Evolutionary conservation across 2,329 filamentous ascomycete species (phyloP).

Genomic region (Lachnum nothofagi): DNA sequence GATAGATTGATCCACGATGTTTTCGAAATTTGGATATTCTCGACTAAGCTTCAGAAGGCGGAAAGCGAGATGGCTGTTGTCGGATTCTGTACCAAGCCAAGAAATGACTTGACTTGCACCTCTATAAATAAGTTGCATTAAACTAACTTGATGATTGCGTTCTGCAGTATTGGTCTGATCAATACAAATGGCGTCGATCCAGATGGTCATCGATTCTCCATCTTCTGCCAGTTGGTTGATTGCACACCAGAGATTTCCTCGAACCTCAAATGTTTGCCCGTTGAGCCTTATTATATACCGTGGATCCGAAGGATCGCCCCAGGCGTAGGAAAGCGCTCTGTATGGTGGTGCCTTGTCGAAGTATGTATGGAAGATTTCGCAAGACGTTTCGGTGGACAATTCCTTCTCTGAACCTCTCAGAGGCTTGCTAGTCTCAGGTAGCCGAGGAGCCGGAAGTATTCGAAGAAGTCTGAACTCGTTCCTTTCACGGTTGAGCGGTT

Average conservation of each 20-base stretch:
- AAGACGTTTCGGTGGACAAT: not conserved
- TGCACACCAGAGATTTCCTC: too few relatives aligned
- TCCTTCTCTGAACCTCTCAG: not conserved
- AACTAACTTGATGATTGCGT: not conserved
- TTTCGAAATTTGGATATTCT: not conserved
- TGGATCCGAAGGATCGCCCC: too few relatives aligned
- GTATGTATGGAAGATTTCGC: too few relatives aligned
- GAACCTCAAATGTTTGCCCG: too few relatives aligned
- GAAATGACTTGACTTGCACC: not conserved
- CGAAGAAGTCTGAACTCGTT: not conserved
- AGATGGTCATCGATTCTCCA: not conserved
- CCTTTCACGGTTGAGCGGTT: not conserved
- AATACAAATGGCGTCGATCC: not conserved
- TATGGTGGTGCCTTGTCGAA: too few relatives aligned
- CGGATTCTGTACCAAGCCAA: not conserved
- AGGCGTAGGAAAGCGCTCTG: too few relatives aligned
- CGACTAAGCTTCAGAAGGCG: not conserved
- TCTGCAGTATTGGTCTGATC: not conserved
- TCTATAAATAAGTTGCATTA: not conserved
- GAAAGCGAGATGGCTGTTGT: not conserved
- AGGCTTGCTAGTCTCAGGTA: not conserved
- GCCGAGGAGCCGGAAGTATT: not conserved
- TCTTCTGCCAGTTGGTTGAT: not conserved
- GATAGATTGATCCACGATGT: not conserved
- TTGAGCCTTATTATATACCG: too few relatives aligned